Conservation (phyloP, 306 rosid genomes). For the Argentina anserina region DNA sequence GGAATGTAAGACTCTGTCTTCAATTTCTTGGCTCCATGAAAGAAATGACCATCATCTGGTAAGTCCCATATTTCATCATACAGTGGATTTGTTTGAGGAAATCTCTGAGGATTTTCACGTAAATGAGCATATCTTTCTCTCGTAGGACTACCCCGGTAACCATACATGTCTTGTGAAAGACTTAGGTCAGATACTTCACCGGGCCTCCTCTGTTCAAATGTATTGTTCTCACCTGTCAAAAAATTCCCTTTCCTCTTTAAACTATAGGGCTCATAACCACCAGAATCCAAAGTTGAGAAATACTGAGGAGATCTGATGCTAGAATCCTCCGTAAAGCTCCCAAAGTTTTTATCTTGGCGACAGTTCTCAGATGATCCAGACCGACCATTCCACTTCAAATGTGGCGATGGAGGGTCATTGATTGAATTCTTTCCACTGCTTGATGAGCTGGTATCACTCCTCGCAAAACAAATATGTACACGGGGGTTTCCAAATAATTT, state of each 20-base stretch:
- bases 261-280: conserved; percentile 54
- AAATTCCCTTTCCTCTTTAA: conserved; percentile 43
- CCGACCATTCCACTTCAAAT: conserved; percentile 40
- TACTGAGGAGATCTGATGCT: conserved; percentile 48
- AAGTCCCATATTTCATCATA: conserved; percentile 66
- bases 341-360: conserved; percentile 39
- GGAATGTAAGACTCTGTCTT: conserved; percentile 51
- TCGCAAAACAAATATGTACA: conserved; percentile 92
- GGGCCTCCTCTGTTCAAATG: conserved; percentile 53
- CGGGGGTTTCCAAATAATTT: conserved; percentile 93
- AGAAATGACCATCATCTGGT: conserved; percentile 49
- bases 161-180: conserved; percentile 51
- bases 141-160: conserved; percentile 47
- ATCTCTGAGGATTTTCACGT: conserved; percentile 47
- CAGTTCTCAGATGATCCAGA: conserved; percentile 52
- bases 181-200: conserved; percentile 53
- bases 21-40: conserved; percentile 59
- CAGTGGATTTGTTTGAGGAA: conserved; percentile 42
- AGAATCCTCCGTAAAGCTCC: conserved; percentile 44
- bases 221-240: conserved; percentile 45
- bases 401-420: conserved; percentile 56
- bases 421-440: conserved; percentile 58
- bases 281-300: conserved; percentile 42
- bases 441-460: conserved; percentile 75
- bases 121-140: conserved; percentile 49